Percentiles rank a stretch among this genome's conserved stretches.
These are phyloP conservation scores for Oryza australiensis DNA, from an alignment of 176 grass and related monocot species.

Conservation along the genomic window DNA sequence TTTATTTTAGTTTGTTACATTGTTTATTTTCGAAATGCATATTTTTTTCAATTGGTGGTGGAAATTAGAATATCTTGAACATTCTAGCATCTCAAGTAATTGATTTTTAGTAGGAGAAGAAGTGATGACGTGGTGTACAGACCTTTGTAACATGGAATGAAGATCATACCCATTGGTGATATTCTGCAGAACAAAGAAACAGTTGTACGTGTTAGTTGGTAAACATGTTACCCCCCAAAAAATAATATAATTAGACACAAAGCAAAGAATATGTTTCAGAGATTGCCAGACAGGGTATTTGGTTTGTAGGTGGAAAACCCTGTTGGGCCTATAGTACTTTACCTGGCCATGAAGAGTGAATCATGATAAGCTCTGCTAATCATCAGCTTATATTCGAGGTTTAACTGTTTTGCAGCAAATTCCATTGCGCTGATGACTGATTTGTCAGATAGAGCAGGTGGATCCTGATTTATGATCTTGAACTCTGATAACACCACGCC, in stretches of 20 bases:
- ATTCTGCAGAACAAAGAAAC: conserved; percentile 50
- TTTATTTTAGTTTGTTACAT: background rate
- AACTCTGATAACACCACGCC: conserved; percentile 76
- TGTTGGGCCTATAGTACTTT: background rate
- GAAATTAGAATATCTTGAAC: background rate
- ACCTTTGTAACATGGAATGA: conserved; percentile 99
- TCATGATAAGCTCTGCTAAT: conserved; percentile 98
- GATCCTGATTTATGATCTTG: conserved; percentile 90
- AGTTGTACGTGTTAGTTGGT: background rate
- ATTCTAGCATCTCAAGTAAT: background rate
- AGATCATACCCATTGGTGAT: conserved; percentile 97
- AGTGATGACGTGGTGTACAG: conserved; percentile 21
- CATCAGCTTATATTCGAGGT: conserved; percentile 72
- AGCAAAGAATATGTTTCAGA: background rate
- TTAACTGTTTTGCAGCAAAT: conserved; percentile 62
- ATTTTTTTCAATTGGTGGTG: background rate
- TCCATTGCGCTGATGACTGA: conserved; percentile 71
- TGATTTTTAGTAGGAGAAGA: background rate
- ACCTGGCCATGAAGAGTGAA: conserved; percentile 99
- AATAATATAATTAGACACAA: too few relatives aligned
- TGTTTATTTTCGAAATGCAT: background rate
- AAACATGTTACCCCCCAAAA: background rate
- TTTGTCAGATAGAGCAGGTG: conserved; percentile 73
- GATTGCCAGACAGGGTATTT: background rate
- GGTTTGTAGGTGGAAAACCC: background rate